Evolutionary conservation across 2,329 filamentous ascomycete genomes (phyloP), one percentile per base, ranked within the genome.

Genomic region (Botrytis elliptica): DNA sequence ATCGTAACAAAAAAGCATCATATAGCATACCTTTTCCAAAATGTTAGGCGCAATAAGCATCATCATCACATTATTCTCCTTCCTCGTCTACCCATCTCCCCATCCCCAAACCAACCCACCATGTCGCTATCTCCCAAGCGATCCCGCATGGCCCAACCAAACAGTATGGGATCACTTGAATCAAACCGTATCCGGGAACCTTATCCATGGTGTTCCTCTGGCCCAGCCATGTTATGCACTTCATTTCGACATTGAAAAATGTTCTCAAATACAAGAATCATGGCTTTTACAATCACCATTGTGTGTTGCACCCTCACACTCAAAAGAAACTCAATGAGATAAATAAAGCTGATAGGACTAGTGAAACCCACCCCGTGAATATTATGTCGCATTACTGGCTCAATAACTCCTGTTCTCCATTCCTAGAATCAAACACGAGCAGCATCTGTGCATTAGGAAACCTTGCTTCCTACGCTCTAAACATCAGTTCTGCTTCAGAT

Each of bases 301-400:
- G 33, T 38, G 20, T 12, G 18, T 60, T 0, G 8, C 9, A 25
- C 2, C 6, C 4, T 60, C 18, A 1, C 20, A 18, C 29, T 25
- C 57, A 33, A 20, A 38, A 25, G 4, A 38, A 36, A 25, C 10
- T 3, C 20, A 6, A 36, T 38, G 10, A 25, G 29, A 36, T 2
- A n/a, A 36, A 33, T 3, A 25, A 60, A 36, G 29, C 57, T 36
- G 18, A 60, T 22, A 25, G 12, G 25, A 55, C 33, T 36, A 60
- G 82, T 52, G 78, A 80, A 44, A 74, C 77, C 33, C 81, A 82
- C 1, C 82, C 82, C 0, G 83, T 83, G 1, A 83, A 82, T 40
- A 60, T 84, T 49, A 84, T 84, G 81, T 78, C 79, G 18, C 80
- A 81, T 12, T 83, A 76, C 40, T 84, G 84, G 75, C 82, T 82